Conservation (phyloP, 345 rosid genomes). For the Corymbia maculata region DNA sequence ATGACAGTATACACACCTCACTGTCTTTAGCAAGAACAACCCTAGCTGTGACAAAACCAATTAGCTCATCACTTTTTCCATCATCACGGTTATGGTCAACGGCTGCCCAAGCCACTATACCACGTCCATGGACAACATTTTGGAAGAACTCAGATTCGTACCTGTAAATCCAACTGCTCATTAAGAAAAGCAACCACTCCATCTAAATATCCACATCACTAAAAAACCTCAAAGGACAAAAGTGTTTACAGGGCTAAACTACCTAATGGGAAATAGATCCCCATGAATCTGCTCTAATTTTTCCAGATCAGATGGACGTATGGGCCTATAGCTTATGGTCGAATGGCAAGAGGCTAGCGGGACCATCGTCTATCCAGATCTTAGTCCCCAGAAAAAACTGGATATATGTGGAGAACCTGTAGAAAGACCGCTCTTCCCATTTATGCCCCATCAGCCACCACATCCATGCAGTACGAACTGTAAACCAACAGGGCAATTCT, state of each 20-base stretch:
- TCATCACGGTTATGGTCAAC: slow-evolving; percentile 68
- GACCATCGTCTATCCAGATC: slow-evolving; percentile 36
- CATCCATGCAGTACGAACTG: slow-evolving; percentile 15
- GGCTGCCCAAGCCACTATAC: slow-evolving; percentile 92
- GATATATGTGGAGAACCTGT: slow-evolving; percentile 11
- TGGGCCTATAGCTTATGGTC: slow-evolving; percentile 59
- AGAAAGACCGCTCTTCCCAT: slow-evolving; percentile 19
- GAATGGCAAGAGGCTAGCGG: slow-evolving; percentile 35
- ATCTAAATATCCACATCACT: neutral
- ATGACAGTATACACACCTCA: slow-evolving; percentile 37
- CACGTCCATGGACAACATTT: slow-evolving; percentile 68
- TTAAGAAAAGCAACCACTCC: neutral
- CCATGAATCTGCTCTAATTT: slow-evolving; percentile 65
- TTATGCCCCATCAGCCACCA: slow-evolving; percentile 24
- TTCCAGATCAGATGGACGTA: slow-evolving; percentile 66
- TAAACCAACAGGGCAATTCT: neutral
- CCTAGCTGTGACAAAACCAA: slow-evolving; percentile 91
- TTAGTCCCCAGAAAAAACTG: slow-evolving; percentile 20
- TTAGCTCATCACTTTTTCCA: slow-evolving; percentile 62
- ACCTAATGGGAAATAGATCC: slow-evolving; percentile 85
- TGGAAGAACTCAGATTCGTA: slow-evolving; percentile 92
- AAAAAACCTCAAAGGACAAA: neutral
- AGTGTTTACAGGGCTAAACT: neutral
- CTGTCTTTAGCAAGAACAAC: slow-evolving; percentile 65
- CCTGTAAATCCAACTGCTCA: slow-evolving; percentile 36